phyloP scores from a whole-genome alignment of 768 basidiomycete genomes.

The Leccinellum albellum region DNA sequence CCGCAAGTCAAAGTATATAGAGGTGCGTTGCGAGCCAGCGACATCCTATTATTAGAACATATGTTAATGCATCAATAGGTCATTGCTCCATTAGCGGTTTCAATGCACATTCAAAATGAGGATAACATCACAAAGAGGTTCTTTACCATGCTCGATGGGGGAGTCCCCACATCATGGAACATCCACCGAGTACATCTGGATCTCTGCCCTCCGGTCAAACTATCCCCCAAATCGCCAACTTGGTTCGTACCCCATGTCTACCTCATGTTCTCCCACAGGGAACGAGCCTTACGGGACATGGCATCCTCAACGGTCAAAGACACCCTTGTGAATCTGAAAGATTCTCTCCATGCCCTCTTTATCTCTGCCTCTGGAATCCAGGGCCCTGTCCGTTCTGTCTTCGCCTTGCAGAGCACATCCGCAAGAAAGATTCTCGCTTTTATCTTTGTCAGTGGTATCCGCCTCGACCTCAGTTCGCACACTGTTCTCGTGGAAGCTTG shows the following conservation, averaged over 20 bases:
- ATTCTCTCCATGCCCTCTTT: slow-evolving; percentile 30
- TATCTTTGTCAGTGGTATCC: slow-evolving; percentile 44
- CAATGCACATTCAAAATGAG: slow-evolving; percentile 17
- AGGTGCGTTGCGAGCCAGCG: slow-evolving; percentile 18
- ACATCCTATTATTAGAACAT: neutral
- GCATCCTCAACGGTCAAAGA: slow-evolving; percentile 8
- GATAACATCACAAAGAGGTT: slow-evolving; percentile 24
- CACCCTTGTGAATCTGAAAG: slow-evolving; percentile 32
- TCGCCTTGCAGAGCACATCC: slow-evolving; percentile 16
- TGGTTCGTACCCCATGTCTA: slow-evolving; percentile 35
- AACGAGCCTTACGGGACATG: slow-evolving; percentile 14
- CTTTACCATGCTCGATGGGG: slow-evolving; percentile 20
- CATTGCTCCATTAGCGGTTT: slow-evolving; percentile 13
- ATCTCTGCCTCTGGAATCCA: slow-evolving; percentile 23
- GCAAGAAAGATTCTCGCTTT: slow-evolving; percentile 32
- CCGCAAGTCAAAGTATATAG: slow-evolving; percentile 51
- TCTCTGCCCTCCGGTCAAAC: slow-evolving; percentile 32
- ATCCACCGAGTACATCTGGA: slow-evolving; percentile 39
- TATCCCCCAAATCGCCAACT: slow-evolving; percentile 5
- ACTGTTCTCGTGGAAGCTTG: slow-evolving; percentile 51
- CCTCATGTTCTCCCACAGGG: slow-evolving; percentile 32
- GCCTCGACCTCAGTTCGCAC: slow-evolving; percentile 46
- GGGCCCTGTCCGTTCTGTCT: slow-evolving; percentile 16
- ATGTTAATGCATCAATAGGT: slow-evolving; percentile 13
- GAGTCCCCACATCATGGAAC: slow-evolving; percentile 28